phyloP scores from a whole-genome alignment of 441 rosid genomes.

The Jatropha multifida region DNA sequence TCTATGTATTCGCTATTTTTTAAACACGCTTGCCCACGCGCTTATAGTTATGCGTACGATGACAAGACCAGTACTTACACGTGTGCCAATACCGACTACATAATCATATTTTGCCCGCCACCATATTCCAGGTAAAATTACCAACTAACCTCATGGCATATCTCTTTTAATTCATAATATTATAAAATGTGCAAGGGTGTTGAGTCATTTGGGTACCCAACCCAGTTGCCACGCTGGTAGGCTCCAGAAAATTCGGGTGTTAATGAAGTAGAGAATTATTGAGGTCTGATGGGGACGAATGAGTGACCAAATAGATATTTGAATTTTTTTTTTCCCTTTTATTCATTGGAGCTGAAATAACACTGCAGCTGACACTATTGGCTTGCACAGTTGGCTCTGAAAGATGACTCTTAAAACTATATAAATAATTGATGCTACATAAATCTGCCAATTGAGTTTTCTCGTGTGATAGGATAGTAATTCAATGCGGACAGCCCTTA shows the following conservation, averaged over 20 bases:
- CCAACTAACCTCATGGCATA: not conserved
- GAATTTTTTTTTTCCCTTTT: no score
- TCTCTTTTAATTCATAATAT: not conserved
- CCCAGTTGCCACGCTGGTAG: conserved; percentile 13
- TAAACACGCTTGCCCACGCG: conserved; percentile 81
- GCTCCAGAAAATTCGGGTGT: conserved; percentile 22
- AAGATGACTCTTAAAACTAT: no score
- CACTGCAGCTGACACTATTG: no score
- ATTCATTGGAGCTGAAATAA: no score
- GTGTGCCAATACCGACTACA: conserved; percentile 62
- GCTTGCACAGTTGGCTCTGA: no score
- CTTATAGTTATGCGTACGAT: conserved; percentile 88
- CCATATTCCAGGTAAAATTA: conserved; percentile 69
- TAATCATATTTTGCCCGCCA: conserved; percentile 73
- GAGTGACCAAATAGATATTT: no score
- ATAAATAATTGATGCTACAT: not conserved
- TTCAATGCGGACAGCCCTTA: not conserved
- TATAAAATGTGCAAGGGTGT: not conserved
- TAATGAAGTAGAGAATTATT: conserved; percentile 6
- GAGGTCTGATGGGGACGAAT: conserved; percentile 6
- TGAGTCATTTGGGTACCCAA: not conserved
- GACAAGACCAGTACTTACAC: conserved; percentile 85
- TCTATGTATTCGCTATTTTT: conserved; percentile 58
- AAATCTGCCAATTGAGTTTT: not conserved
- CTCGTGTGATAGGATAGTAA: not conserved